phyloP scores from a whole-genome alignment of 148 eudicot genomes.

The Vaccinium darrowii region DNA sequence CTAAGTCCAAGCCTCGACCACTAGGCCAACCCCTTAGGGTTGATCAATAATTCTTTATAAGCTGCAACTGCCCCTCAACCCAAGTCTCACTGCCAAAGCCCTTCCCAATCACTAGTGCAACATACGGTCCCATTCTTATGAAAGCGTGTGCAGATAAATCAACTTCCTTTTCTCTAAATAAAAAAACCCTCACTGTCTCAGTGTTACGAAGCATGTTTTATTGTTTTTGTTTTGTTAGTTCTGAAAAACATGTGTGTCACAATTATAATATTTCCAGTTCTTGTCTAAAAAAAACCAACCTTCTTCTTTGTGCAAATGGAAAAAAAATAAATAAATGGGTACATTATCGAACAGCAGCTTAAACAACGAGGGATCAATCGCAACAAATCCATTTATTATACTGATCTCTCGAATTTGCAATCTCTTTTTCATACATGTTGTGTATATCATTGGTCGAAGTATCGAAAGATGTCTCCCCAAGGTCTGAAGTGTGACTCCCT shows the following conservation, averaged over 20 bases:
- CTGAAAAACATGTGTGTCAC: neutral
- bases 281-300: neutral
- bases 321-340: neutral
- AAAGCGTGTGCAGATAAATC: neutral
- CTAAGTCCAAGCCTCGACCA: neutral
- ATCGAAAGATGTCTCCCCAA: neutral
- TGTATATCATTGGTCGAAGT: neutral
- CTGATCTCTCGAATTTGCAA: neutral
- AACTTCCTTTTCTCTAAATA: neutral
- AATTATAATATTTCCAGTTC: neutral
- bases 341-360: neutral
- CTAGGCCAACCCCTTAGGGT: neutral
- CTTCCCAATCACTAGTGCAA: neutral
- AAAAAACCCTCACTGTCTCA: too few species aligned
- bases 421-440: neutral
- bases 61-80: neutral
- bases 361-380: neutral
- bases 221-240: neutral
- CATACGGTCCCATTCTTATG: neutral
- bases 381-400: neutral
- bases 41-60: neutral
- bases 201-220: neutral
- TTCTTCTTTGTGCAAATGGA: neutral
- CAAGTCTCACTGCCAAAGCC: neutral
- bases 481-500: neutral